These are phyloP conservation scores for Aspergillus flavus DNA, from an alignment of 2,329 filamentous ascomycete species.

Conservation along the genomic window DNA sequence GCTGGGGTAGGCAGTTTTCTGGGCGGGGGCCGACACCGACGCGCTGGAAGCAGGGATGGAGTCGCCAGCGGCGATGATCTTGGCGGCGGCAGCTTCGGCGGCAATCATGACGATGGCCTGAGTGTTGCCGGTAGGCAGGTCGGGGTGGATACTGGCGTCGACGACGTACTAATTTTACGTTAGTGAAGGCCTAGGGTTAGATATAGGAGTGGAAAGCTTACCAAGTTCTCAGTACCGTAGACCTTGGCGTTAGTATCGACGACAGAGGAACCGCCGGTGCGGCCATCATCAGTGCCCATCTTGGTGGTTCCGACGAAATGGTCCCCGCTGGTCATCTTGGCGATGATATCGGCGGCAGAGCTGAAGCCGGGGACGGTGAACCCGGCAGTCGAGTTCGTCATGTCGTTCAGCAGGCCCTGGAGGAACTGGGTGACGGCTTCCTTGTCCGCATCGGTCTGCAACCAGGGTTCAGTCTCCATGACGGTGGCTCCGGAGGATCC, in stretches of 20 bases:
- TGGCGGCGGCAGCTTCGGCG: slow-evolving; percentile 61
- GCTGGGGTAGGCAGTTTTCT: slow-evolving; percentile 2
- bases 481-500: slow-evolving; percentile 16
- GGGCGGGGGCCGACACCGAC: slow-evolving; percentile 1
- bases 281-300: slow-evolving; percentile 25
- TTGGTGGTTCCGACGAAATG: slow-evolving; percentile 59
- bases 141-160: slow-evolving; percentile 70
- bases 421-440: slow-evolving; percentile 18
- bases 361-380: slow-evolving; percentile 18
- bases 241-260: slow-evolving; percentile 23
- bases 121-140: slow-evolving; percentile 68
- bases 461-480: slow-evolving; percentile 17
- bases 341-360: slow-evolving; percentile 18
- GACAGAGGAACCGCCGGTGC: slow-evolving; percentile 17
- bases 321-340: slow-evolving; percentile 49
- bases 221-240: slow-evolving; percentile 66
- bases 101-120: slow-evolving; percentile 65
- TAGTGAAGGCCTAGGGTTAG: not conserved
- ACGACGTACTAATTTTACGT: slow-evolving; percentile 55
- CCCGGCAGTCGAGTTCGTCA: slow-evolving; percentile 15
- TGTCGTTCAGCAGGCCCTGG: slow-evolving; percentile 14
- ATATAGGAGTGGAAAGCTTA: slow-evolving; percentile 8
- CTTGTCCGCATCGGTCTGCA: slow-evolving; percentile 21
- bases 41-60: slow-evolving; percentile 1
- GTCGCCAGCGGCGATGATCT: slow-evolving; percentile 47